Percentiles rank a stretch among this genome's conserved stretches.
Evolutionary conservation across 192 early-diverging fungal species (phyloP).

Genomic region (Umbelopsis sp.): DNA sequence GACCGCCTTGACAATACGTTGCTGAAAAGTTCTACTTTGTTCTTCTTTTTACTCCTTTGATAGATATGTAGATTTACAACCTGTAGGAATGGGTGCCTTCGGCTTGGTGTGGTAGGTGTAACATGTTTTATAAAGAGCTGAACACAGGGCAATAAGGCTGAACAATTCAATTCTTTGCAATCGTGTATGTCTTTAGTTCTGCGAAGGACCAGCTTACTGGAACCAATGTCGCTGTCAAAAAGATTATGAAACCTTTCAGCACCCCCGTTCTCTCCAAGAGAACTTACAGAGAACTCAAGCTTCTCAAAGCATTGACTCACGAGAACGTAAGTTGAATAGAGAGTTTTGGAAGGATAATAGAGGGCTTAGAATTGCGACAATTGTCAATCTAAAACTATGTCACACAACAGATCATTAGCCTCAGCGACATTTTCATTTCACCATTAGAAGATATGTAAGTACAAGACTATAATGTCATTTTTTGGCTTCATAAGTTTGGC

Average conservation of each 20-base stretch:
- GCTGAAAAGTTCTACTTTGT: not conserved
- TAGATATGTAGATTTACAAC: constrained; percentile 90
- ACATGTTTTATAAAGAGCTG: too few relatives aligned
- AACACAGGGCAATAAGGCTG: too few relatives aligned
- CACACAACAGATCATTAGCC: constrained; percentile 72
- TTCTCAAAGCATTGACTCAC: constrained; percentile 90
- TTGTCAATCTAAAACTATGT: not conserved
- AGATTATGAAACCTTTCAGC: constrained; percentile 94
- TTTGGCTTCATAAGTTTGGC: not conserved
- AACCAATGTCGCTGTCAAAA: constrained; percentile 91
- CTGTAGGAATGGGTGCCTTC: constrained; percentile 97
- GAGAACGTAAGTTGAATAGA: constrained; percentile 71
- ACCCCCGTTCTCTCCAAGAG: constrained; percentile 93
- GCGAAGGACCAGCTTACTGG: constrained; percentile 87
- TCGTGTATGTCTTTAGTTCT: constrained; percentile 61
- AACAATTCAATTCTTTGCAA: not conserved
- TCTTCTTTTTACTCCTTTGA: not conserved
- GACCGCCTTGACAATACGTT: not conserved
- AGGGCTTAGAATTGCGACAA: not conserved
- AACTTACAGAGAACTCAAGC: constrained; percentile 93
- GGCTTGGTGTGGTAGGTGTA: constrained; percentile 90
- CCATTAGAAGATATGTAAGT: constrained; percentile 88
- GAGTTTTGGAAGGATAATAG: not conserved
- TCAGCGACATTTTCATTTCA: constrained; percentile 93
- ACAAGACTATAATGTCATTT: too few relatives aligned